Base-by-base conservation (phyloP, 192 early-diverging fungal genomes). In the Allomyces macrogynus region DNA sequence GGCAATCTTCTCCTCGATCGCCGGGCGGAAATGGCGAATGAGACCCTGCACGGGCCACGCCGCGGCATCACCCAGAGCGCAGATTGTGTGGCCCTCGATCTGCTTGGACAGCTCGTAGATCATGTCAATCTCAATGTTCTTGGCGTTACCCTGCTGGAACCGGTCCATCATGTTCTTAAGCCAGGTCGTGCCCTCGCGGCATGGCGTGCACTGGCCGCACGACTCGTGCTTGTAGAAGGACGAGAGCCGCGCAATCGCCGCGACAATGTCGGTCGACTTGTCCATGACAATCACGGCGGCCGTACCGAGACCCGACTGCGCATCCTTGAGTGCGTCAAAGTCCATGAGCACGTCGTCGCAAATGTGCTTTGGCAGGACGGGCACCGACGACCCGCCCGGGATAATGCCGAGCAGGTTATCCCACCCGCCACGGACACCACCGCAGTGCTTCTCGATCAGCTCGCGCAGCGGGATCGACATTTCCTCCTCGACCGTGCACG, bases 31-130 rank as follows among this genome's bases (percentile, higher is more conserved):
- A 72, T 93, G 88, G 60, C 91, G 85, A 71, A 98, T 92, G 62
- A 98, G 78, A 68, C 92, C 92, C 76, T 90, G 86, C 40, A 98
- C 90, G 11, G 95, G 95, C 93, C 93, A 96, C 62, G 95, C 95
- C 24, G 95, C 93, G 42, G 95, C 95, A 76, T 98, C 95, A 63
- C 93, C 95, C 76, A 98, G 78, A 49, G 95, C 95, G 72, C 95
- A 99, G 72, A 99, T 99, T n/a, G 95, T 99, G 73, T 96, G 95
- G 25, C 95, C 95, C 75, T 99, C 95, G 77, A 99, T 99, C 77
- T 96, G 88, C 73, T 93, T 84, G 32, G 89, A 85, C 60, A 99
- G 77, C 77, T 96, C 93, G 69, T 89, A 81, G 57, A 99, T 92
- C 84, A 89, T 88, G 73, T 99, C 95, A 74, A 99, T 95, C 73